A percentile compares a stretch with the other conserved stretches of the same genome.
phyloP scores from a whole-genome alignment of 495 filamentous ascomycete species.

The Hypoxylon subgilvum region DNA sequence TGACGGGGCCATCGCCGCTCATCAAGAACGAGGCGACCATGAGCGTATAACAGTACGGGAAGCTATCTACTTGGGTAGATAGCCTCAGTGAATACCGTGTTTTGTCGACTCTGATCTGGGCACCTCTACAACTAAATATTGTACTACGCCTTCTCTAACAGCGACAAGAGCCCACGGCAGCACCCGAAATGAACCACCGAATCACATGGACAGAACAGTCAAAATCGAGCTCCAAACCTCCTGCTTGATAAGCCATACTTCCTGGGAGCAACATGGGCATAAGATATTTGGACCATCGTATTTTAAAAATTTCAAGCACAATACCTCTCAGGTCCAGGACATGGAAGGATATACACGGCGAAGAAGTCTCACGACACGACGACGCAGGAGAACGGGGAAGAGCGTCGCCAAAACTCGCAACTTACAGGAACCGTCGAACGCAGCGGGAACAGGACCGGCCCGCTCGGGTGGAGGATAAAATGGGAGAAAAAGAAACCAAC shows the following conservation, averaged over 20 bases:
- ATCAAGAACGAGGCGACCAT: slow-evolving; percentile 59
- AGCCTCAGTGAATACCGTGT: not conserved
- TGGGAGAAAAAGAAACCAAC: slow-evolving; percentile 9
- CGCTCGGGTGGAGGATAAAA: slow-evolving; percentile 3
- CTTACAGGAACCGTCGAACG: not conserved
- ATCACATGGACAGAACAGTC: not conserved
- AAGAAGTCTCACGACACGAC: slow-evolving; percentile 12
- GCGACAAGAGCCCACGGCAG: no score
- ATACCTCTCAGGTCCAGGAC: no score
- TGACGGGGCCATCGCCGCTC: slow-evolving; percentile 49
- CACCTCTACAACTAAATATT: not conserved
- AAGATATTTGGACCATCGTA: no score
- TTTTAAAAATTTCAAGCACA: no score
- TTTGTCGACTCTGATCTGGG: not conserved
- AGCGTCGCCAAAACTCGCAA: no score
- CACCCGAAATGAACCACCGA: no score
- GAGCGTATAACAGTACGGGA: slow-evolving; percentile 16
- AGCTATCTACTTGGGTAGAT: not conserved
- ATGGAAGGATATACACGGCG: not conserved
- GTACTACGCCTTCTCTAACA: no score
- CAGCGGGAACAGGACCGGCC: not conserved
- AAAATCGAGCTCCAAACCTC: not conserved
- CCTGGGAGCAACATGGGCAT: no score
- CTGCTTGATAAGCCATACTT: no score
- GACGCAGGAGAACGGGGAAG: no score